These are phyloP conservation scores for Cercospora sojina DNA, from an alignment of 2,329 filamentous ascomycete genomes.

Conservation along the genomic window DNA sequence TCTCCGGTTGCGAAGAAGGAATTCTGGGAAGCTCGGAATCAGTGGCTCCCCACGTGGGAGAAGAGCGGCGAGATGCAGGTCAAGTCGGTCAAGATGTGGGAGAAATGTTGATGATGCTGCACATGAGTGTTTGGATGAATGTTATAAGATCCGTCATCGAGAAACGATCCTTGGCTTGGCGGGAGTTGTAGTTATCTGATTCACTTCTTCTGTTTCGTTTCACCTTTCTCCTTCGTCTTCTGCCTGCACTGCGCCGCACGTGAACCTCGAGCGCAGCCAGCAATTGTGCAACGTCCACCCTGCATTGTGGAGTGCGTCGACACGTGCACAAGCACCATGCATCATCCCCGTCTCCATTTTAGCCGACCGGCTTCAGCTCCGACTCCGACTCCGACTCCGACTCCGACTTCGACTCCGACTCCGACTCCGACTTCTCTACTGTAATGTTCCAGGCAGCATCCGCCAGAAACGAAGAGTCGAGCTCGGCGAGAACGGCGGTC, in stretches of 20 bases:
- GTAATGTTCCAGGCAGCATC: background rate
- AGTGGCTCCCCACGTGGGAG: constrained; percentile 42
- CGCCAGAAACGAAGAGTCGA: background rate
- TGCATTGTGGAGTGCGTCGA: background rate
- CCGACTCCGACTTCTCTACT: background rate
- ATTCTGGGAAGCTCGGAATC: constrained; percentile 64
- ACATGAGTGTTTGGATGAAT: background rate
- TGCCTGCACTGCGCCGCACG: background rate
- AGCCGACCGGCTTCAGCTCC: background rate
- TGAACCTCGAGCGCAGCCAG: background rate
- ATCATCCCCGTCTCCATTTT: background rate
- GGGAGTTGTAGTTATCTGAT: no score
- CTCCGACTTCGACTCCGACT: background rate
- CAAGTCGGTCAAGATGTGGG: constrained; percentile 48
- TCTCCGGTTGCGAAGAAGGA: constrained; percentile 67
- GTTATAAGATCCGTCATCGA: background rate
- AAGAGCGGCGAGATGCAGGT: constrained; percentile 43
- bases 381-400: background rate
- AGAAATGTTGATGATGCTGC: constrained; percentile 36
- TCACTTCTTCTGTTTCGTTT: background rate
- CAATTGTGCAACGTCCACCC: no score
- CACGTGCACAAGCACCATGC: background rate
- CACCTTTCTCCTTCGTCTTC: background rate
- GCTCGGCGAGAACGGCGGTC: background rate
- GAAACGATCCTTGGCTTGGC: background rate